Base-by-base conservation (phyloP, 495 filamentous ascomycete species). In the Astrothelium macrocarpum region DNA sequence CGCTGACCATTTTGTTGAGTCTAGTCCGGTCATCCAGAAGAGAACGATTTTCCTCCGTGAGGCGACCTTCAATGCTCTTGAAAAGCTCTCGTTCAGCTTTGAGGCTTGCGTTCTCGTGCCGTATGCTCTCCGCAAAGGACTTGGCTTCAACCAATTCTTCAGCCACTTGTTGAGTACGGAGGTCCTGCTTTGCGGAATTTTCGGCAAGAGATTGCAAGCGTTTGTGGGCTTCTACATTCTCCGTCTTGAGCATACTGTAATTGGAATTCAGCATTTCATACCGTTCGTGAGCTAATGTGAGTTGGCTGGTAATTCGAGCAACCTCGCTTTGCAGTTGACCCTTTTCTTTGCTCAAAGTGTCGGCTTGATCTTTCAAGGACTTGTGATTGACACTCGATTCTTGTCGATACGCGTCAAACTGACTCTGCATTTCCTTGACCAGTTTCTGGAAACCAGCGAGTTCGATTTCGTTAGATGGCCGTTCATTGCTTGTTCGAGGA, bases 221-320 rank as follows among this genome's bases (percentile, higher is more conserved):
- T 76, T 89, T 91, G 70, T 93, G 88, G 12, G 97, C 75, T 69
- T 96, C 90, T 29, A 75, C 75, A 63, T 95, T 95, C 74, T 97
- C 94, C 59, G 72, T 85, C 73, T 95, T 88, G 2, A 91, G 76
- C 75, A 90, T 87, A 61, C 80, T 79, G 71, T 89, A 93, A 70
- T 96, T 97, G 25, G 83, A 85, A 63, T 95, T 89, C n/a, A 96
- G 83, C 78, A 97, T 88, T 68, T 94, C 89, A 59, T 89, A 91
- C 1, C 94, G 86, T 65, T 95, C 90, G 26, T 81, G 82, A 23
- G 89, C 86, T 11, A 95, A 83, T 32, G 87, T 86, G 36, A 95
- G 80, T 68, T 95, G 89, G 71, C 90, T 93, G 61, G 80, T 88
- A n/a, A 85, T 78, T 23, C 85, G 85, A 4, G 87, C 84, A 65